A percentile compares a stretch with the other conserved stretches of the same genome.
phyloP scores from a whole-genome alignment of 2,329 filamentous ascomycete genomes.

The Talaromyces sp. region DNA sequence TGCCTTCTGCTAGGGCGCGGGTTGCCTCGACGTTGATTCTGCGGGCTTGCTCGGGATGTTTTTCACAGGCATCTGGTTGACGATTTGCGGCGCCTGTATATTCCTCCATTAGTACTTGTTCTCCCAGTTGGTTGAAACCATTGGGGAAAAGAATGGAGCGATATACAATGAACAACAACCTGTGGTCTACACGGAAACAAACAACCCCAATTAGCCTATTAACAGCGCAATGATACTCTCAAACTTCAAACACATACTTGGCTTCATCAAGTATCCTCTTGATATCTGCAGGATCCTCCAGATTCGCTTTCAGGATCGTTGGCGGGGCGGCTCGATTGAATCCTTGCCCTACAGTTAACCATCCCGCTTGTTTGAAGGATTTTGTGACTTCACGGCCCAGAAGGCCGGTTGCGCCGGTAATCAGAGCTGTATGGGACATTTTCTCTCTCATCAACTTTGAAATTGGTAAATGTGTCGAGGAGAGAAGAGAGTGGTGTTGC shows the following conservation, averaged over 20 bases:
- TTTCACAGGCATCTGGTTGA: slow-evolving; percentile 79
- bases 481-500: not conserved
- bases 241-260: slow-evolving; percentile 35
- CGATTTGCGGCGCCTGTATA: slow-evolving; percentile 74
- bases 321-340: slow-evolving; percentile 68
- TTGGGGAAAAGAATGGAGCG: not conserved
- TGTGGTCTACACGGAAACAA: slow-evolving; percentile 52
- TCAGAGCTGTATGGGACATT: slow-evolving; percentile 55
- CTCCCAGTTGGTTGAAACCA: not conserved
- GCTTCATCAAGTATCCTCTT: slow-evolving; percentile 46
- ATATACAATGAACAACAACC: slow-evolving; percentile 74
- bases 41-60: slow-evolving; percentile 68
- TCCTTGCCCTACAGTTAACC: slow-evolving; percentile 68
- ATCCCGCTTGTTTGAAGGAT: slow-evolving; percentile 62
- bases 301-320: slow-evolving; percentile 56
- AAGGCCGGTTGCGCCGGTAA: slow-evolving; percentile 81
- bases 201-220: not conserved
- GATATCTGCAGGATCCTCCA: slow-evolving; percentile 45
- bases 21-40: slow-evolving; percentile 71
- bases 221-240: not conserved
- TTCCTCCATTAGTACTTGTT: not conserved
- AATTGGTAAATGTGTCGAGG: not conserved
- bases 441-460: not conserved
- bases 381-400: slow-evolving; percentile 73
- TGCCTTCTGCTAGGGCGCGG: slow-evolving; percentile 59